Evolutionary conservation across 371 early-diverging fungal species (phyloP).

Genomic region (Dichotomocladium elegans): DNA sequence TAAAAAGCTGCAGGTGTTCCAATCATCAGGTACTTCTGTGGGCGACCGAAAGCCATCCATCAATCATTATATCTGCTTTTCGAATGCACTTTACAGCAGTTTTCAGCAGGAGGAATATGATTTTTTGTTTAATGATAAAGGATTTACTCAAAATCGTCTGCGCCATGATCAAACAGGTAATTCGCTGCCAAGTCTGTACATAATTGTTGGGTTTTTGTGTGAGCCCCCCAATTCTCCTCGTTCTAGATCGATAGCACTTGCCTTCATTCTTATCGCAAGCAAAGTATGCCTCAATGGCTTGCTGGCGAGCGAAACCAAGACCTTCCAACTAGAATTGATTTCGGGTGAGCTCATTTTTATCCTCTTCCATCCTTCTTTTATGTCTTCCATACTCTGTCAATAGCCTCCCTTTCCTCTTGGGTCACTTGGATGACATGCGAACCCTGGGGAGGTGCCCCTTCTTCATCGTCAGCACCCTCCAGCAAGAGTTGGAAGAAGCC

Average conservation of each 20-base stretch:
- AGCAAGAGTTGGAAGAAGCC: conserved; percentile 77
- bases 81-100: no score
- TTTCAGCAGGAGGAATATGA: neutral
- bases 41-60: no score
- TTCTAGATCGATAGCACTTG: no score
- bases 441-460: conserved; percentile 42
- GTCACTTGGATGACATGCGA: conserved; percentile 77
- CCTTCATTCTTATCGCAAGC: conserved; percentile 97
- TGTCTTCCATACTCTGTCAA: conserved; percentile 69
- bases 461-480: conserved; percentile 59
- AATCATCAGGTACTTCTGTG: no score
- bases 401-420: conserved; percentile 88
- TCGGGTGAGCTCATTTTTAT: neutral
- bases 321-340: conserved; percentile 60
- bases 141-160: conserved; percentile 32
- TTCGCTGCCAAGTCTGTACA: conserved; percentile 87
- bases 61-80: neutral
- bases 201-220: no score
- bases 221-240: neutral
- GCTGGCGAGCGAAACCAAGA: conserved; percentile 83
- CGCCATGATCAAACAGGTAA: conserved; percentile 84
- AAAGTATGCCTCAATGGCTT: conserved; percentile 90
- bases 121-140: no score
- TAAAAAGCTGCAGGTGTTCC: no score
- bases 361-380: no score